A percentile compares a stretch with the other conserved stretches of the same genome.
Evolutionary conservation across 2,329 filamentous ascomycete species (phyloP).

Genomic region (Colletotrichum australisinense): DNA sequence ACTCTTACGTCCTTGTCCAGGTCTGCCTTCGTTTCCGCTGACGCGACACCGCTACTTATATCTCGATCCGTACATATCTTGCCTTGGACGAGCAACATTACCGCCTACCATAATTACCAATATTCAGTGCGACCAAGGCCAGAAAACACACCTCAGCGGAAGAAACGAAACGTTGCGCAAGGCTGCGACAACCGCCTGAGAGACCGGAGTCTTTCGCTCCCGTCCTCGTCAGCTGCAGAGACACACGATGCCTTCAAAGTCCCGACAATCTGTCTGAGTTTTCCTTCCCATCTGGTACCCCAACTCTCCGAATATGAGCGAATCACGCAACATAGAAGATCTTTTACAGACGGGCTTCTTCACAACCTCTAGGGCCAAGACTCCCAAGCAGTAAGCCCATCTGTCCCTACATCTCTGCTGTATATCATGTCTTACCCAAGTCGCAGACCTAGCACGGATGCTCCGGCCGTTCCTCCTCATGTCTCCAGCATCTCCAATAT

Average conservation of each 20-base stretch:
- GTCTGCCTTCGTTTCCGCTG: background rate
- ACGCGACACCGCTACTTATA: constrained; percentile 1
- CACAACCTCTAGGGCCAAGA: constrained; percentile 57
- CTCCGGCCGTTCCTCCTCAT: constrained; percentile 31
- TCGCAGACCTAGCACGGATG: constrained; percentile 22
- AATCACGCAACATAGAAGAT: constrained; percentile 56
- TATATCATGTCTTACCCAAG: constrained; percentile 4
- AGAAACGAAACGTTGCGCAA: constrained; percentile 8
- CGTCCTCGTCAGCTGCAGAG: constrained; percentile 14
- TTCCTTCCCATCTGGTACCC: background rate
- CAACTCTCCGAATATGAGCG: constrained; percentile 50
- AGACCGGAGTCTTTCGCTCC: constrained; percentile 4
- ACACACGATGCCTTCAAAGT: constrained; percentile 30
- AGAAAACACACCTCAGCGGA: background rate
- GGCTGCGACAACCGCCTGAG: constrained; percentile 15
- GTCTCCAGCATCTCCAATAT: constrained; percentile 15
- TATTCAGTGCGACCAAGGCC: constrained; percentile 1
- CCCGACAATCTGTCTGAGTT: constrained; percentile 13
- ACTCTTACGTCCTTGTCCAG: constrained; percentile 14
- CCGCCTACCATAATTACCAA: background rate
- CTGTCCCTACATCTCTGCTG: background rate
- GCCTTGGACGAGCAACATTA: background rate
- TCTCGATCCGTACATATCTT: background rate
- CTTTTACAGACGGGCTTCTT: constrained; percentile 63
- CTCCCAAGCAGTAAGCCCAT: constrained; percentile 47